Base-by-base conservation (phyloP, 2,329 filamentous ascomycete species). In the Clonostachys rhizophaga region DNA sequence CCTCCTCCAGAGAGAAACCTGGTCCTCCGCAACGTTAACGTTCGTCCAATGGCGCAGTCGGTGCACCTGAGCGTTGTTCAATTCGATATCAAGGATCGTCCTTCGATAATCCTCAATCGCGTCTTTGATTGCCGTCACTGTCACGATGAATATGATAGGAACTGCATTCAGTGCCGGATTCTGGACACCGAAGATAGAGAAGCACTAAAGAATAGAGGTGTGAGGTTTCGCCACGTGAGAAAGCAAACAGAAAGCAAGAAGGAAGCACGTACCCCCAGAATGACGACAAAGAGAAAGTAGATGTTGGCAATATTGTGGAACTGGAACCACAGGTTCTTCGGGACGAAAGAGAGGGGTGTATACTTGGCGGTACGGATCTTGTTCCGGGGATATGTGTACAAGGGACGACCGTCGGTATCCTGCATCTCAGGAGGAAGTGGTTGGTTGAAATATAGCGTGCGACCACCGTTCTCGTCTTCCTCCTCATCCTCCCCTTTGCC, bases 351-450 rank as follows among this genome's bases (percentile, higher is more conserved):
- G 53, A 99, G 68, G 9, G 95, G 87, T 8, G 94, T 99, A 67
- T 99, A 99, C 70, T 97, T 99, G 50, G 94, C 89, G 4, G 94
- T 99, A 57, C 95, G 81, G 65, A 99, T 96, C 76, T 99, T 99
- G 75, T 99, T 99, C 55, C 92, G 79, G 43, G 88, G 79, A 66
- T 86, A 99, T 18, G 80, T 73, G 48, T 80, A 75, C 46, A 74
- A 65, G 3, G 91, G 87, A 49, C 82, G 77, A 35, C 91, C 94
- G 42, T 95, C 83, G 51, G 94, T 88, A 61, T 96, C 90, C 58
- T 86, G 76, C 53, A 87, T 79, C 20, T 85, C 78, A 40, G 78
- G 71, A 1, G 94, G 91, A 45, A 99, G 73, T 8, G 89, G 85
- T 33, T 86, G 68, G 66, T 96, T 96, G 76, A 97, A 94, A 71